Percentiles rank a stretch among this genome's conserved stretches.
phyloP scores from a whole-genome alignment of 139 green algal species.

The Picochlorum sp. region DNA sequence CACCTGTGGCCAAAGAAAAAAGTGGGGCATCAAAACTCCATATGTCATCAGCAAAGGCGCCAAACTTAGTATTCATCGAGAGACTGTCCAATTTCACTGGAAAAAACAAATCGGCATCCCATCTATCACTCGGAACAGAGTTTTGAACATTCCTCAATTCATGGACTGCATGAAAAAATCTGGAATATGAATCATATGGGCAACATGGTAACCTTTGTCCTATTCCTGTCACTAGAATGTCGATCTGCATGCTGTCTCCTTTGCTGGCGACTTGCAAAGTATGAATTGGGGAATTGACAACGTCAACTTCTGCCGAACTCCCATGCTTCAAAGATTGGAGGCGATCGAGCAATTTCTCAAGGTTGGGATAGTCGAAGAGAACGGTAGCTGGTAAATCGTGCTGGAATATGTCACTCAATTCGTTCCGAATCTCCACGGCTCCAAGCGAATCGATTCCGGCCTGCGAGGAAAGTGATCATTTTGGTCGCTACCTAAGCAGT shows the following conservation, averaged over 20 bases:
- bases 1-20: constrained; percentile 39
- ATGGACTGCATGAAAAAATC: constrained; percentile 5
- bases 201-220: neutral
- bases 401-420: constrained; percentile 15
- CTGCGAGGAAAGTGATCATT: neutral
- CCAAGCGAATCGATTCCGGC: constrained; percentile 53
- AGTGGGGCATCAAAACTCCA: constrained; percentile 46
- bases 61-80: constrained; percentile 29
- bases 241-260: too few relatives aligned
- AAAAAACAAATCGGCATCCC: constrained; percentile 37
- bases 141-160: constrained; percentile 7
- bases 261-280: too few relatives aligned
- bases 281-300: too few relatives aligned
- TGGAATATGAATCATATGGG: neutral
- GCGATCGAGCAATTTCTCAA: constrained; percentile 22
- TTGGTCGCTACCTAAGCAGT: too few relatives aligned
- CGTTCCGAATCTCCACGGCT: neutral
- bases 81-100: constrained; percentile 15
- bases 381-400: constrained; percentile 22
- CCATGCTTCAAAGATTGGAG: neutral
- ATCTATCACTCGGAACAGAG: constrained; percentile 44
- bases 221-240: too few relatives aligned
- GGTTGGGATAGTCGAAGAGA: constrained; percentile 45
- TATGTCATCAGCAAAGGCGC: constrained; percentile 36
- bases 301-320: too few relatives aligned